A percentile compares a stretch with the other conserved stretches of the same genome.
Evolutionary conservation across 2,329 filamentous ascomycete genomes (phyloP).

Genomic region (Clonostachys solani): DNA sequence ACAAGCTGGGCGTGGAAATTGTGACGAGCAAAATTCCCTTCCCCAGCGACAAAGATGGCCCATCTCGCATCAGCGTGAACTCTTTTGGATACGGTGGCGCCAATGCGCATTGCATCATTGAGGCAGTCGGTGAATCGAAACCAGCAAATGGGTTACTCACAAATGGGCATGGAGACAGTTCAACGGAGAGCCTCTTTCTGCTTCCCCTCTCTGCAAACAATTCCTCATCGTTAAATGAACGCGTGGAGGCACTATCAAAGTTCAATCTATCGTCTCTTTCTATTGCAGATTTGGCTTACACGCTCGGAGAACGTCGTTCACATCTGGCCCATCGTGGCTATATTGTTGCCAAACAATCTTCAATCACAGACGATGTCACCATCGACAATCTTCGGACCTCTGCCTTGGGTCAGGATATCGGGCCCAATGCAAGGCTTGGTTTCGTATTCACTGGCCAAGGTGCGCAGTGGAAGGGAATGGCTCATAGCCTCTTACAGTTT

Average conservation of each 20-base stretch:
- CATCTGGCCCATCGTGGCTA: conserved; percentile 8
- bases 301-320: conserved; percentile 7
- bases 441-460: conserved; percentile 45
- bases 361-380: too few relatives aligned
- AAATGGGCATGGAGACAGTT: not conserved
- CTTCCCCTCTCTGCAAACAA: not conserved
- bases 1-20: too few relatives aligned
- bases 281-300: conserved; percentile 9
- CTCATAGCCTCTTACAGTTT: conserved; percentile 6
- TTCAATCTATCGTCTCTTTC: not conserved
- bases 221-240: not conserved
- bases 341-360: conserved; percentile 1
- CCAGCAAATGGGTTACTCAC: not conserved
- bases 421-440: conserved; percentile 8
- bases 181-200: not conserved
- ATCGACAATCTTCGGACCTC: too few relatives aligned
- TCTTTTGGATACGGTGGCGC: conserved; percentile 38
- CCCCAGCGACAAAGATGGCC: not conserved
- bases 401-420: too few relatives aligned
- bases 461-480: conserved; percentile 20
- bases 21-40: conserved; percentile 9
- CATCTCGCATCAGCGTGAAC: conserved; percentile 5
- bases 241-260: not conserved
- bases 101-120: conserved; percentile 36
- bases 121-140: conserved; percentile 3